Evolutionary conservation across 2,329 filamentous ascomycete species (phyloP).

Genomic region (Colletotrichum chlorophyti): DNA sequence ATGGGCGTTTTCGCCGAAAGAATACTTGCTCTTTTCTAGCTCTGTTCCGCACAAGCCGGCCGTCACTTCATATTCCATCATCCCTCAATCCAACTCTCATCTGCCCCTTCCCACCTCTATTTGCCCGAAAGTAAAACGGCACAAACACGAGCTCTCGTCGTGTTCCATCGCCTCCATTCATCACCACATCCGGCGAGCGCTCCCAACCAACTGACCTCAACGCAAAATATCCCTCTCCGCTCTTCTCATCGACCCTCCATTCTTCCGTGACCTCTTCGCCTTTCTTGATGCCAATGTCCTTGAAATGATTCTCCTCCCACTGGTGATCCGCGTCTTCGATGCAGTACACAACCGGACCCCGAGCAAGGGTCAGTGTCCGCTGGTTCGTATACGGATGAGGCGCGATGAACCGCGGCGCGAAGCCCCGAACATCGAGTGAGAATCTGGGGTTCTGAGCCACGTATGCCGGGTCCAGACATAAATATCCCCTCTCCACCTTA

Average conservation of each 20-base stretch:
- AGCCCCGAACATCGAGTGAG: constrained; percentile 49
- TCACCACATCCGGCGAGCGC: constrained; percentile 29
- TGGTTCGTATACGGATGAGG: constrained; percentile 65
- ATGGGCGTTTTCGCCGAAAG: too few relatives aligned
- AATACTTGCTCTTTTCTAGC: too few relatives aligned
- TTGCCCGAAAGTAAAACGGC: constrained; percentile 62
- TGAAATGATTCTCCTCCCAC: constrained; percentile 64
- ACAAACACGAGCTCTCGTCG: constrained; percentile 52
- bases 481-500: constrained; percentile 55
- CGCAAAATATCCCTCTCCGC: constrained; percentile 37
- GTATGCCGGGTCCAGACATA: constrained; percentile 51
- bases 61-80: constrained; percentile 8
- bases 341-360: constrained; percentile 67
- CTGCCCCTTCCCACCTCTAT: constrained; percentile 59
- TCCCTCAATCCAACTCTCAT: constrained; percentile 54
- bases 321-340: constrained; percentile 64
- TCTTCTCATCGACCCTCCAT: constrained; percentile 29
- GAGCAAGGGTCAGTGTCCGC: constrained; percentile 57
- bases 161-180: constrained; percentile 24
- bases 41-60: too few relatives aligned
- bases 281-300: constrained; percentile 41
- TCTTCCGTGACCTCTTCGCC: constrained; percentile 31
- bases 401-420: constrained; percentile 54
- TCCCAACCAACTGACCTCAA: constrained; percentile 32
- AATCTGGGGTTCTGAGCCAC: constrained; percentile 47